A percentile compares a stretch with the other conserved stretches of the same genome.
These are phyloP conservation scores for Helichrysum umbraculigerum DNA, from an alignment of 129 eudicot species.

Conservation along the genomic window DNA sequence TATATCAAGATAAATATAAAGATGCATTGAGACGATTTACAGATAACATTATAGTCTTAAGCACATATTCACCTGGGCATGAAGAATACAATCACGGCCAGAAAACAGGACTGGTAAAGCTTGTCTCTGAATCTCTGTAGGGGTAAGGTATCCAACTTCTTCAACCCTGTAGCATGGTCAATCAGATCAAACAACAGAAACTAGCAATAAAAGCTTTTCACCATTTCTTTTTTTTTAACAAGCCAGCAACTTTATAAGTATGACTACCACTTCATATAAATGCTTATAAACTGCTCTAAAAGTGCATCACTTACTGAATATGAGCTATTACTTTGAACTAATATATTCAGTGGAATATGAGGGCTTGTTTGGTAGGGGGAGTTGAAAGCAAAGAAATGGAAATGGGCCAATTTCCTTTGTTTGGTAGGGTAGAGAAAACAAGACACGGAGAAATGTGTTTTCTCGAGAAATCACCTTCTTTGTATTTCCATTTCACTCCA, in stretches of 20 bases:
- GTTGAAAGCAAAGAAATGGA: no score
- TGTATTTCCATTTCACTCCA: no score
- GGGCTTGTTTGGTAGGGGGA: no score
- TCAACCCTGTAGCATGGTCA: slow-evolving; percentile 56
- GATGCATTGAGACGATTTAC: not conserved
- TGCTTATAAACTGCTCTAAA: not conserved
- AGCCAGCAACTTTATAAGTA: not conserved
- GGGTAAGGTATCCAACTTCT: slow-evolving; percentile 64
- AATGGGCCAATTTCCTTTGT: no score
- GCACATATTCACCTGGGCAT: slow-evolving; percentile 77
- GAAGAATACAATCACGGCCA: slow-evolving; percentile 85
- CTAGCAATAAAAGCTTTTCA: not conserved
- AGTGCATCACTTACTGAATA: not conserved
- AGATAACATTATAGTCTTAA: not conserved
- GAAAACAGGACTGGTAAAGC: slow-evolving; percentile 80
- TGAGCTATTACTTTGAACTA: not conserved
- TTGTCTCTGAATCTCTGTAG: slow-evolving; percentile 80
- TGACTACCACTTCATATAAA: not conserved
- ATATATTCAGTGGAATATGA: no score
- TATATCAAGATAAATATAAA: not conserved
- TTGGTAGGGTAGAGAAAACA: no score
- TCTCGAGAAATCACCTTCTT: no score
- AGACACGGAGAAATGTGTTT: no score
- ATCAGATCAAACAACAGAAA: slow-evolving; percentile 17
- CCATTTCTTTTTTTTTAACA: not conserved